phyloP scores from a whole-genome alignment of 352 stramenopile species.

The Phytophthora citrophthora region DNA sequence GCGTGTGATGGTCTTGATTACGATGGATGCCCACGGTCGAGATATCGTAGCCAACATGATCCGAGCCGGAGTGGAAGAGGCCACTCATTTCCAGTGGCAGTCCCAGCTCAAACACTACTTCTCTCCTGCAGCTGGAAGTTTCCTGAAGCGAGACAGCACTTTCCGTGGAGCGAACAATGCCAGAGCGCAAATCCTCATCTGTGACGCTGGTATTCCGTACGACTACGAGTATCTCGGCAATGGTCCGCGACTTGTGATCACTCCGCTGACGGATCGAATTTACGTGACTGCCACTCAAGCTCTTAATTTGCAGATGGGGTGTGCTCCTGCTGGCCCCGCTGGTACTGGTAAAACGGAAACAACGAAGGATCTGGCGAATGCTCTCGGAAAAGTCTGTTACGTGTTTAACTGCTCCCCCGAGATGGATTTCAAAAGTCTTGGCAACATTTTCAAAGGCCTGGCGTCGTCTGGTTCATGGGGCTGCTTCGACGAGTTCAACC shows the following conservation, averaged over 20 bases:
- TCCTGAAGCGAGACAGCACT: conserved; percentile 91
- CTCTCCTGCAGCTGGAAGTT: conserved; percentile 85
- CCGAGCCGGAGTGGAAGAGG: conserved; percentile 84
- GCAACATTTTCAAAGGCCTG: conserved; percentile 98
- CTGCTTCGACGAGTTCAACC: conserved; percentile 98
- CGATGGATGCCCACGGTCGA: conserved; percentile 94
- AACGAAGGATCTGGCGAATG: conserved; percentile 95
- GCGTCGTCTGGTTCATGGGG: conserved; percentile 95
- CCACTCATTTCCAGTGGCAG: conserved; percentile 94
- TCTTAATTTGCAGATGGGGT: conserved; percentile 93
- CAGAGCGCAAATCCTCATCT: conserved; percentile 90
- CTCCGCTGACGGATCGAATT: conserved; percentile 95
- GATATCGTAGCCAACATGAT: conserved; percentile 98
- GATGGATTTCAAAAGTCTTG: conserved; percentile 96
- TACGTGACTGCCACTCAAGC: conserved; percentile 97
- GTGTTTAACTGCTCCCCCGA: conserved; percentile 97
- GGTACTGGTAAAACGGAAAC: conserved; percentile 96
- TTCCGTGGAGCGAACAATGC: conserved; percentile 85
- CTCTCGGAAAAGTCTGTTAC: conserved; percentile 95
- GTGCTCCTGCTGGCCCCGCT: conserved; percentile 79
- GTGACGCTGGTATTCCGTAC: conserved; percentile 94
- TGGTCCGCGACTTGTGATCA: conserved; percentile 94
- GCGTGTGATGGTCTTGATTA: conserved; percentile 96
- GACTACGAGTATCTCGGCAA: conserved; percentile 98
- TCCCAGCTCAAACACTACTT: conserved; percentile 97